These are phyloP conservation scores for Xylaria multiplex DNA, from an alignment of 2,329 filamentous ascomycete species.

Conservation along the genomic window DNA sequence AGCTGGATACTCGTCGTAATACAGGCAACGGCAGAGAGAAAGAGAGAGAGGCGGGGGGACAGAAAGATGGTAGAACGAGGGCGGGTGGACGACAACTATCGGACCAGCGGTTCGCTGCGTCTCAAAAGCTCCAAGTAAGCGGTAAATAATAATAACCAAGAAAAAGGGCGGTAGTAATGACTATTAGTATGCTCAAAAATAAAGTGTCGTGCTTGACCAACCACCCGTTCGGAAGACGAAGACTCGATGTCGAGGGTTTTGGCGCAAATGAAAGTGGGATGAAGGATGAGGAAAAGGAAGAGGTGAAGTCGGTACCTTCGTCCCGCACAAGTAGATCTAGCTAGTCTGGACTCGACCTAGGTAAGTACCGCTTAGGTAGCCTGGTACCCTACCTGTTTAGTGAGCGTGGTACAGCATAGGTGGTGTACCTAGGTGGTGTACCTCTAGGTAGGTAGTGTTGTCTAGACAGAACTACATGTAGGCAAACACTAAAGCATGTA, in stretches of 20 bases:
- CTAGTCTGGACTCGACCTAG: too few species aligned
- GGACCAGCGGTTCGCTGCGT: conserved; percentile 12
- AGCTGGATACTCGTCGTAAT: neutral
- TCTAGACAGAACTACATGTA: too few species aligned
- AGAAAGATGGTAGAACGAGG: conserved; percentile 7
- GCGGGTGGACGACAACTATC: conserved; percentile 15
- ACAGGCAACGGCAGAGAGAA: conserved; percentile 8
- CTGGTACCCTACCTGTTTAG: too few species aligned
- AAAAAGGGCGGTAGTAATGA: neutral
- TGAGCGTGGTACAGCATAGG: too few species aligned
- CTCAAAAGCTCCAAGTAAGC: neutral
- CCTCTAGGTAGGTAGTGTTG: too few species aligned
- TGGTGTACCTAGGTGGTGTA: too few species aligned
- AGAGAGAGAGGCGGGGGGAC: neutral
- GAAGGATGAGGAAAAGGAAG: conserved; percentile 2
- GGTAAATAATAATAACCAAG: neutral
- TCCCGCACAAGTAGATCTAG: conserved; percentile 10
- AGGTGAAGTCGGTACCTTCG: conserved; percentile 8
- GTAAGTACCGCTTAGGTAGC: too few species aligned
- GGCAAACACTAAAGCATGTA: too few species aligned
- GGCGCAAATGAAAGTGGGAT: conserved; percentile 27
- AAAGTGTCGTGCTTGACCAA: neutral
- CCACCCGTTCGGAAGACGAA: neutral
- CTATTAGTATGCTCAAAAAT: neutral
- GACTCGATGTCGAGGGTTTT: conserved; percentile 8